These are phyloP conservation scores for Cryptococcus sp. DNA, from an alignment of 1,284 basidiomycete species.

Conservation along the genomic window DNA sequence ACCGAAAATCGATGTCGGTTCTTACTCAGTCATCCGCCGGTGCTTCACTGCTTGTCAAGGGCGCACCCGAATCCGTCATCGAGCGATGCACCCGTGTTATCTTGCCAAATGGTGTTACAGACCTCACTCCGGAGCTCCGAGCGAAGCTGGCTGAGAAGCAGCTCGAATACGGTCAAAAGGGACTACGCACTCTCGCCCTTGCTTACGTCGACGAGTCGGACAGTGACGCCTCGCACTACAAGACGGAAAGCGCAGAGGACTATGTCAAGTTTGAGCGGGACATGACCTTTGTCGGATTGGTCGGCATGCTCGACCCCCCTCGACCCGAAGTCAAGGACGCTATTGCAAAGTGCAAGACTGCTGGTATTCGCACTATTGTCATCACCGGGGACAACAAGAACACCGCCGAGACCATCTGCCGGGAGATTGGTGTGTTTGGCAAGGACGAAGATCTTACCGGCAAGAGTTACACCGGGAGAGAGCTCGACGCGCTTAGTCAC, in stretches of 20 bases:
- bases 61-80: conserved; percentile 91
- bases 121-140: conserved; percentile 67
- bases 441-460: conserved; percentile 78
- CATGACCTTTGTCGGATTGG: conserved; percentile 90
- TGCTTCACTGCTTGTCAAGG: conserved; percentile 80
- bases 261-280: conserved; percentile 87
- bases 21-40: conserved; percentile 68
- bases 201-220: conserved; percentile 82
- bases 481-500: conserved; percentile 78
- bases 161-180: conserved; percentile 72
- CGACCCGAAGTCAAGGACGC: conserved; percentile 88
- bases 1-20: conserved; percentile 99
- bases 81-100: conserved; percentile 80
- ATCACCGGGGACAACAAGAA: conserved; percentile 99
- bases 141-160: conserved; percentile 65
- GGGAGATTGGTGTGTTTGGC: conserved; percentile 91
- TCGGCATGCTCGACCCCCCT: conserved; percentile 97
- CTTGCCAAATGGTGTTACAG: conserved; percentile 64
- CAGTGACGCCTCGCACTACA: conserved; percentile 75
- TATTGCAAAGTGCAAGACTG: conserved; percentile 84
- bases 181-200: conserved; percentile 87
- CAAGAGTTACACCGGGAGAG: conserved; percentile 92
- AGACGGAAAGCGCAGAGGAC: conserved; percentile 72
- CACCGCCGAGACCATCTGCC: conserved; percentile 95
- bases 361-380: conserved; percentile 94